Evolutionary conservation across 768 basidiomycete species (phyloP).

Genomic region (Kwoniella mangroviensis): DNA sequence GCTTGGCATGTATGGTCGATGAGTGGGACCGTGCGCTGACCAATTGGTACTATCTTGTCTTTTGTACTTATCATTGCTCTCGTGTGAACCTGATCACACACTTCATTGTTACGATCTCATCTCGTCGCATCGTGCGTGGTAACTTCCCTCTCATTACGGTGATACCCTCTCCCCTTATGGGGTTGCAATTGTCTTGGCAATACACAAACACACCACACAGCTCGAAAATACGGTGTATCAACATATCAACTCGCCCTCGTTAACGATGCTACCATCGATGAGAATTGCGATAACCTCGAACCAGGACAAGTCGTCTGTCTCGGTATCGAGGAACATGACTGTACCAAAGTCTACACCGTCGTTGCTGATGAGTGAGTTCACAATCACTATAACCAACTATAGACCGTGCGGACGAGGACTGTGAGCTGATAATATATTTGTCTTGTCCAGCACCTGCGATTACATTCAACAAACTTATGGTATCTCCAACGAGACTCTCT

Average conservation of each 20-base stretch:
- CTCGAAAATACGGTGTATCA: constrained; percentile 49
- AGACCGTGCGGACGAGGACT: not conserved
- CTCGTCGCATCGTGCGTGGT: not conserved
- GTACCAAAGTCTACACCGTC: constrained; percentile 68
- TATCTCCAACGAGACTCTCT: constrained; percentile 66
- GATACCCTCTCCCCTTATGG: not conserved
- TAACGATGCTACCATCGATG: constrained; percentile 65
- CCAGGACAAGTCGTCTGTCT: constrained; percentile 69
- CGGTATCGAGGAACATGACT: constrained; percentile 68
- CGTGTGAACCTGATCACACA: not conserved
- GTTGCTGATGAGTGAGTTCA: constrained; percentile 60
- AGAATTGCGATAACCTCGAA: constrained; percentile 66
- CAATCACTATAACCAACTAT: too few species aligned
- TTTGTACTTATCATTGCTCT: not conserved
- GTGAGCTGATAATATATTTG: not conserved
- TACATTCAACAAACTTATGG: constrained; percentile 59
- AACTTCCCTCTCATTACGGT: not conserved
- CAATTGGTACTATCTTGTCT: too few species aligned
- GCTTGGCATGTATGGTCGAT: not conserved
- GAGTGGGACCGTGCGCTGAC: not conserved
- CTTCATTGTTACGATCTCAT: not conserved
- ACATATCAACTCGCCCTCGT: constrained; percentile 76
- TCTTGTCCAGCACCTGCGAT: constrained; percentile 62
- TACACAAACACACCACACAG: constrained; percentile 21
- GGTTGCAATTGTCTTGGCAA: not conserved